These are phyloP conservation scores for Neoascochyta sp. DNA, from an alignment of 2,329 filamentous ascomycete species.

Conservation along the genomic window DNA sequence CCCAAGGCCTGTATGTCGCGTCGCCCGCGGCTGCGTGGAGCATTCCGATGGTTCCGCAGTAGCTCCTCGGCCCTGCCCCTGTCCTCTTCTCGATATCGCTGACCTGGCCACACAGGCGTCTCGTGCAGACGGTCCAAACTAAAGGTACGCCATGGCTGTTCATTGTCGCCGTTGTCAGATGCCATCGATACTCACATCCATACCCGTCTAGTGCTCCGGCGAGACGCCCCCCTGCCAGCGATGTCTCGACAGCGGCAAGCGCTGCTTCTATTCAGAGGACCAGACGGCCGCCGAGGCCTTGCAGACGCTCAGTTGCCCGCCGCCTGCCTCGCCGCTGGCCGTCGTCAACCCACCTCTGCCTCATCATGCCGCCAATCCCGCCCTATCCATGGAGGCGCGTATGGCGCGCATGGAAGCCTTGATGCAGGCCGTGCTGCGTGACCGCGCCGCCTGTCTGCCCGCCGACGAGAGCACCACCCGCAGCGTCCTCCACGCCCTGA, in stretches of 20 bases:
- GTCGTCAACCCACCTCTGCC: slow-evolving; percentile 20
- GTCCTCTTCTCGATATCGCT: slow-evolving; percentile 6
- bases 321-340: slow-evolving; percentile 6
- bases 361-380: slow-evolving; percentile 22
- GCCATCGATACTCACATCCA: no score
- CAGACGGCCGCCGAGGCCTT: slow-evolving; percentile 37
- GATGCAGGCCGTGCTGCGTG: slow-evolving; percentile 35
- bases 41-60: slow-evolving; percentile 21
- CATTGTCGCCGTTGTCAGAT: background rate
- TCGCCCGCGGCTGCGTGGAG: background rate
- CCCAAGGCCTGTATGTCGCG: slow-evolving; percentile 34
- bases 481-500: slow-evolving; percentile 5
- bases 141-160: slow-evolving; percentile 19
- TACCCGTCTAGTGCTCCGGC: slow-evolving; percentile 38
- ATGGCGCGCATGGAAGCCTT: slow-evolving; percentile 36
- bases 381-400: slow-evolving; percentile 32
- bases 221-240: slow-evolving; percentile 36
- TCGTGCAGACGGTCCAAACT: slow-evolving; percentile 36
- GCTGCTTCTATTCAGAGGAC: slow-evolving; percentile 39
- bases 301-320: slow-evolving; percentile 36
- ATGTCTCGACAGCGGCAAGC: slow-evolving; percentile 33
- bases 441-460: slow-evolving; percentile 19
- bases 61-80: slow-evolving; percentile 4
- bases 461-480: slow-evolving; percentile 1
- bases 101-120: slow-evolving; percentile 23